Evolutionary conservation across 164 flowering plant species (phyloP).

Genomic region (Euptelea pleiosperma): DNA sequence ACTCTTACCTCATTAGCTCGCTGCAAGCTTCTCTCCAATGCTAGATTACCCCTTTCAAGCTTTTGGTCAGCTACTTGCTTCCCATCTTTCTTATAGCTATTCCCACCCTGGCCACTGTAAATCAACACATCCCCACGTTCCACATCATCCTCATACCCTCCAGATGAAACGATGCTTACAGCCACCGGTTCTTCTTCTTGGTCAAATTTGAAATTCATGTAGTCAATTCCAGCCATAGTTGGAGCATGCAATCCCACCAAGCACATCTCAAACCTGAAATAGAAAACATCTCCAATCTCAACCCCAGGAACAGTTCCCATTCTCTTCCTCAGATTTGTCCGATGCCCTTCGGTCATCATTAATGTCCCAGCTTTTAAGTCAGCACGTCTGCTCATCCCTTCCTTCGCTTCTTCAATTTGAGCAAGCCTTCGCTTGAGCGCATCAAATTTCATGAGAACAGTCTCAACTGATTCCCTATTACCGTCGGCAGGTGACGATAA

Average conservation of each 20-base stretch:
- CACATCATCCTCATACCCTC: constrained; percentile 46
- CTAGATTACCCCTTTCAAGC: constrained; percentile 64
- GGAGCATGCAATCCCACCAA: constrained; percentile 54
- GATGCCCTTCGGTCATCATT: constrained; percentile 35
- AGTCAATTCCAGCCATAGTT: constrained; percentile 58
- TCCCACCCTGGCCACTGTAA: constrained; percentile 61
- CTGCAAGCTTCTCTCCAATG: constrained; percentile 45
- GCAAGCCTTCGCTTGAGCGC: constrained; percentile 33
- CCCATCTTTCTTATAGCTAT: constrained; percentile 16
- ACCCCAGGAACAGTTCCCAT: constrained; percentile 53
- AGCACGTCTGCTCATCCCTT: constrained; percentile 25
- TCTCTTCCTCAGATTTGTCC: constrained; percentile 40
- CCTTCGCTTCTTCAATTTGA: constrained; percentile 37
- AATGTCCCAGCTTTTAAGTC: constrained; percentile 38
- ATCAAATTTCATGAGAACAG: constrained; percentile 32
- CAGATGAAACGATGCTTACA: constrained; percentile 54
- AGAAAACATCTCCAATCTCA: constrained; percentile 57
- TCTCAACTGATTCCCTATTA: constrained; percentile 27
- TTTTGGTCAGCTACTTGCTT: constrained; percentile 43
- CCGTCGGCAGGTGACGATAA: constrained; percentile 21
- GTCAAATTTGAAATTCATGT: constrained; percentile 26
- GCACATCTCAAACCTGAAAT: constrained; percentile 51
- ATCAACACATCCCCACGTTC: constrained; percentile 42
- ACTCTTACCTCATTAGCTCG: constrained; percentile 50
- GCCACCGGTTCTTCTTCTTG: constrained; percentile 47